Percentiles rank a stretch among this genome's conserved stretches.
Conservation (phyloP, 73 alveolate genomes). For the Stentor roeselii region DNA sequence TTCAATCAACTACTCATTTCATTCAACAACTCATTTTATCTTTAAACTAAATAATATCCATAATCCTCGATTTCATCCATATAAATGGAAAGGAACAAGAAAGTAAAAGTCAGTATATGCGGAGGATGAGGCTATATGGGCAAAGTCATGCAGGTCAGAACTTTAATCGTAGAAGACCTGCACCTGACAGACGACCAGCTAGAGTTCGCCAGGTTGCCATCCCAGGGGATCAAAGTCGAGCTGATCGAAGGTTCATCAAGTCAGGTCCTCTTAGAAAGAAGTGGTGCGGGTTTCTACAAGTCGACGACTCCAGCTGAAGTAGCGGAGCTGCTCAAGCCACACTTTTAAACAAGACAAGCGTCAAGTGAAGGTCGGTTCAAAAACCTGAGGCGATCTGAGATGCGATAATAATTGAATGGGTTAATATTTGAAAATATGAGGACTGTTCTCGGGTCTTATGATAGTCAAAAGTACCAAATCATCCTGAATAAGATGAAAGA, state of each 20-base stretch:
- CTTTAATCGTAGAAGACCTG: background rate
- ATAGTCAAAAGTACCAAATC: background rate
- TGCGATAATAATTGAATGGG: background rate
- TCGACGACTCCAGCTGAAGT: background rate
- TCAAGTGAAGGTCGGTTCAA: background rate
- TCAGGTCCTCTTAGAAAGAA: background rate
- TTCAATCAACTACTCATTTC: too few relatives aligned
- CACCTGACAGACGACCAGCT: background rate
- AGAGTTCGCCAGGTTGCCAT: background rate
- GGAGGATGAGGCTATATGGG: constrained; percentile 3
- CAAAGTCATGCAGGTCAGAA: background rate
- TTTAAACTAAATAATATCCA: too few relatives aligned
- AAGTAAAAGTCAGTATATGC: background rate
- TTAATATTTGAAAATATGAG: background rate
- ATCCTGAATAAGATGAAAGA: background rate
- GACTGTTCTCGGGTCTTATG: background rate
- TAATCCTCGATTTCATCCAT: too few relatives aligned
- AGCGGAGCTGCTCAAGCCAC: background rate
- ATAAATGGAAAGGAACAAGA: background rate
- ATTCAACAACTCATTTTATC: too few relatives aligned
- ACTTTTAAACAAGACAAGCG: too few relatives aligned
- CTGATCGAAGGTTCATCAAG: background rate
- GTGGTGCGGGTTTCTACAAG: background rate
- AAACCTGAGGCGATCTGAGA: background rate
- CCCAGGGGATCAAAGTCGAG: background rate